Evolutionary conservation across 2,329 filamentous ascomycete species (phyloP).

Genomic region (Paraphaeosphaeria minitans): DNA sequence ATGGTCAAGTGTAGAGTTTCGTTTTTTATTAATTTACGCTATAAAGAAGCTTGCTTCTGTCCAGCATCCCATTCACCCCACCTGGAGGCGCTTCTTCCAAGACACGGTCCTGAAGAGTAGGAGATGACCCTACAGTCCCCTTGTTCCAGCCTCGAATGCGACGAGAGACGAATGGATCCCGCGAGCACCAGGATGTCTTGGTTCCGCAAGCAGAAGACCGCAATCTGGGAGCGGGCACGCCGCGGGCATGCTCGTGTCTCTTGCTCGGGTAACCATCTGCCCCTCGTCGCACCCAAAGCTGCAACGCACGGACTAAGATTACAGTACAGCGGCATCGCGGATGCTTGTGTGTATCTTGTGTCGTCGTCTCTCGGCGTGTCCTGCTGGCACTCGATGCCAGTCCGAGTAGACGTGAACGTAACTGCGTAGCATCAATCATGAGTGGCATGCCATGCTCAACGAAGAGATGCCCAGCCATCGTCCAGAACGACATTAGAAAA

Average conservation of each 20-base stretch:
- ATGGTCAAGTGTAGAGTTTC: slow-evolving; percentile 16
- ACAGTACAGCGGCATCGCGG: slow-evolving; percentile 46
- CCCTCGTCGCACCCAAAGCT: slow-evolving; percentile 21
- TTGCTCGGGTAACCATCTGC: slow-evolving; percentile 19
- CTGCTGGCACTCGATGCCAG: slow-evolving; percentile 49
- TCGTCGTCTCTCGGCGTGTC: slow-evolving; percentile 45
- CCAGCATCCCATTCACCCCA: slow-evolving; percentile 59
- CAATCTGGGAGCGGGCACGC: slow-evolving; percentile 35
- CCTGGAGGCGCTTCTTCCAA: slow-evolving; percentile 46
- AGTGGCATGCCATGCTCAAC: slow-evolving; percentile 47
- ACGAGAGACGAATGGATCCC: slow-evolving; percentile 40
- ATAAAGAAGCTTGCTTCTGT: slow-evolving; percentile 50
- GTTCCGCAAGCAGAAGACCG: slow-evolving; percentile 48
- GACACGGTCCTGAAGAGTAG: slow-evolving; percentile 58
- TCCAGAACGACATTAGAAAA: slow-evolving; percentile 49
- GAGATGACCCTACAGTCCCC: slow-evolving; percentile 58
- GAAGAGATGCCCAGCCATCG: slow-evolving; percentile 42
- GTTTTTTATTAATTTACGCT: slow-evolving; percentile 47
- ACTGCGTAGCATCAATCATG: slow-evolving; percentile 38
- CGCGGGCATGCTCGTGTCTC: slow-evolving; percentile 40
- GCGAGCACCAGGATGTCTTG: slow-evolving; percentile 36
- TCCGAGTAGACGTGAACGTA: slow-evolving; percentile 39
- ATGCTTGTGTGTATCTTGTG: slow-evolving; percentile 47
- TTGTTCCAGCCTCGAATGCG: slow-evolving; percentile 17
- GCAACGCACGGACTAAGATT: slow-evolving; percentile 38